These are phyloP conservation scores for Cyathus striatus DNA, from an alignment of 768 basidiomycete species.

Conservation along the genomic window DNA sequence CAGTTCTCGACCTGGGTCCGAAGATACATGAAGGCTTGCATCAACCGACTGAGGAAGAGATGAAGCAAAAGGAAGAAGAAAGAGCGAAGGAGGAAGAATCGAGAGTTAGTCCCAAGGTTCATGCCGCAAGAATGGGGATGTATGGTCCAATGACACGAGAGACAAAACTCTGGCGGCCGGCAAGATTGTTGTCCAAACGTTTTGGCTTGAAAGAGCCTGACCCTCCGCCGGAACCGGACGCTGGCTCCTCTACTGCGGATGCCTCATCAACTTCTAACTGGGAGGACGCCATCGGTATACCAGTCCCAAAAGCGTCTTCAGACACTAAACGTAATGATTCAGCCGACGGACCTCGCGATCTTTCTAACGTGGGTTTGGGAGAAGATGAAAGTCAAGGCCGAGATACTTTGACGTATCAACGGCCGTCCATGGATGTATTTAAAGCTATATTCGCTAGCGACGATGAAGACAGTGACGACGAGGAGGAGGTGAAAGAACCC, in stretches of 20 bases:
- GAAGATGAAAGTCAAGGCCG: conserved; percentile 88
- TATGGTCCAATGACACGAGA: conserved; percentile 86
- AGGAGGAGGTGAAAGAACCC: conserved; percentile 18
- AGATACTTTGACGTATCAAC: conserved; percentile 83
- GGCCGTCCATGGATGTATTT: conserved; percentile 90
- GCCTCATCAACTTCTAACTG: conserved; percentile 8
- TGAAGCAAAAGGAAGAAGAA: conserved; percentile 35
- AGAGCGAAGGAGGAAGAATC: conserved; percentile 40
- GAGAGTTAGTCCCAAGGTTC: conserved; percentile 68
- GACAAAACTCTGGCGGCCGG: conserved; percentile 70
- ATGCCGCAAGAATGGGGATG: conserved; percentile 85
- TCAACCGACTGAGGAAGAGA: conserved; percentile 45
- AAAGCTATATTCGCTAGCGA: conserved; percentile 98
- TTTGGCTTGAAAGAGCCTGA: conserved; percentile 91
- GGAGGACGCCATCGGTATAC: conserved; percentile 5
- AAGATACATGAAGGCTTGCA: conserved; percentile 65
- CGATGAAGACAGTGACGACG: conserved; percentile 76
- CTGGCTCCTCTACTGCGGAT: conserved; percentile 9
- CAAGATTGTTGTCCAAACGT: conserved; percentile 84
- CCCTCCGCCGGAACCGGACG: conserved; percentile 36
- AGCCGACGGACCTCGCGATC: conserved; percentile 39
- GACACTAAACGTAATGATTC: conserved; percentile 9
- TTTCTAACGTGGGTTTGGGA: conserved; percentile 84
- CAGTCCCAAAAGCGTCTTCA: conserved; percentile 6
- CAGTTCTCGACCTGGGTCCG: conserved; percentile 61